A percentile compares a stretch with the other conserved stretches of the same genome.
Conservation (phyloP, 1,284 basidiomycete species). For the Phellopilus nigrolimitatus region DNA sequence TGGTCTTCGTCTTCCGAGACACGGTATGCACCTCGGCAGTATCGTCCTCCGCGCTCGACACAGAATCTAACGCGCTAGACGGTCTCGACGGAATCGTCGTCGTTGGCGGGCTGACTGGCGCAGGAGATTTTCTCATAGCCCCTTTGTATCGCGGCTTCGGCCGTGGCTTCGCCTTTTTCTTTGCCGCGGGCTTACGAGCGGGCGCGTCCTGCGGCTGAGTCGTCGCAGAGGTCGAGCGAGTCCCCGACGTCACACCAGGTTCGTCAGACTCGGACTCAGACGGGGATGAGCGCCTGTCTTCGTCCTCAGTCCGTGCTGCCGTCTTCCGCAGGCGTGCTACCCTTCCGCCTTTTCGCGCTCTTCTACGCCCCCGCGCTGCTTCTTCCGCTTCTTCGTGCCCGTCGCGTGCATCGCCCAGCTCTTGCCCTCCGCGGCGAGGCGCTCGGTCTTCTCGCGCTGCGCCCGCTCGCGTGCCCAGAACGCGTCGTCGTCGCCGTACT, state of each 20-base stretch:
- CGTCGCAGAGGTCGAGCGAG: not conserved
- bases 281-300: not conserved
- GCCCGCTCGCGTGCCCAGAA: slow-evolving; percentile 76
- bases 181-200: not conserved
- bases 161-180: not conserved
- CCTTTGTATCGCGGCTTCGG: slow-evolving; percentile 1
- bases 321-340: no score
- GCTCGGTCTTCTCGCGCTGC: slow-evolving; percentile 45
- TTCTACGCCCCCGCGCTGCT: slow-evolving; percentile 12
- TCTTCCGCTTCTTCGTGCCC: slow-evolving; percentile 66
- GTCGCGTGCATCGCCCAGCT: slow-evolving; percentile 54
- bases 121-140: not conserved
- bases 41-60: not conserved
- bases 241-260: not conserved
- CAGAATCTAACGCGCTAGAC: not conserved
- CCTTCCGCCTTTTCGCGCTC: not conserved
- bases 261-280: slow-evolving; percentile 9
- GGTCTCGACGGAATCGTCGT: not conserved
- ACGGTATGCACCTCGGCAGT: not conserved
- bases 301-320: not conserved
- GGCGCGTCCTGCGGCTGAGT: not conserved
- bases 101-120: not conserved
- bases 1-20: slow-evolving; percentile 10
- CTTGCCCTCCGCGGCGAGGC: slow-evolving; percentile 42
- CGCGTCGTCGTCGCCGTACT: slow-evolving; percentile 66